A percentile compares a stretch with the other conserved stretches of the same genome.
Evolutionary conservation across 176 grass and related monocot species (phyloP).

Genomic region (Rhynchospora tenuis): DNA sequence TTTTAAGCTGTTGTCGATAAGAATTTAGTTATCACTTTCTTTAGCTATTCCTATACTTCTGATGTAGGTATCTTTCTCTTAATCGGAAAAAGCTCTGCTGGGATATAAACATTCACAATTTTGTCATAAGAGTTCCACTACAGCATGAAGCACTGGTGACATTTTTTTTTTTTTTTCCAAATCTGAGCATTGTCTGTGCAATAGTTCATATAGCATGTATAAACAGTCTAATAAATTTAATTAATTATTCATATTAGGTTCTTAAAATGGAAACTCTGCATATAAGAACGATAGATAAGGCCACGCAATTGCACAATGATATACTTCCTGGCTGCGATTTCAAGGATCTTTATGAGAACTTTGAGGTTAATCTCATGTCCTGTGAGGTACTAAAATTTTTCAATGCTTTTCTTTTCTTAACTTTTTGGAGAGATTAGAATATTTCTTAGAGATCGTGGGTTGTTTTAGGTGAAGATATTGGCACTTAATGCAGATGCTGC

Average conservation of each 20-base stretch:
- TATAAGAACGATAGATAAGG: constrained; percentile 39
- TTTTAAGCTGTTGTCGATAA: constrained; percentile 26
- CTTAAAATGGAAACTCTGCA: constrained; percentile 46
- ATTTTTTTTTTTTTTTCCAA: constrained; percentile 30
- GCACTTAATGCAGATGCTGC: constrained; percentile 31
- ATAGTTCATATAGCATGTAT: neutral
- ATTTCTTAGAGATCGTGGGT: constrained; percentile 9
- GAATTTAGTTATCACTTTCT: constrained; percentile 26
- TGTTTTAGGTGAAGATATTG: constrained; percentile 58
- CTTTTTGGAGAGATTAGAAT: constrained; percentile 27
- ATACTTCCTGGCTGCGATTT: constrained; percentile 36
- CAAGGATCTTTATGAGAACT: constrained; percentile 67
- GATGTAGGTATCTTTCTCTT: constrained; percentile 55
- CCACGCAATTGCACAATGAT: constrained; percentile 31
- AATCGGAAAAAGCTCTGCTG: constrained; percentile 66
- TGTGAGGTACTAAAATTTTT: constrained; percentile 54
- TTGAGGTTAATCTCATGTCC: constrained; percentile 61
- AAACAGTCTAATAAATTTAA: neutral
- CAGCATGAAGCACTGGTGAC: constrained; percentile 42
- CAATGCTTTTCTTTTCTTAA: constrained; percentile 13
- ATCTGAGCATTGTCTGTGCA: neutral
- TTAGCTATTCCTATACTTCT: constrained; percentile 5
- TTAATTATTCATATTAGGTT: constrained; percentile 46
- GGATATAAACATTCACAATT: constrained; percentile 61
- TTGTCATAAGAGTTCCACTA: constrained; percentile 54